phyloP scores from a whole-genome alignment of 2,329 filamentous ascomycete species.

The Sporothrix luriei region DNA sequence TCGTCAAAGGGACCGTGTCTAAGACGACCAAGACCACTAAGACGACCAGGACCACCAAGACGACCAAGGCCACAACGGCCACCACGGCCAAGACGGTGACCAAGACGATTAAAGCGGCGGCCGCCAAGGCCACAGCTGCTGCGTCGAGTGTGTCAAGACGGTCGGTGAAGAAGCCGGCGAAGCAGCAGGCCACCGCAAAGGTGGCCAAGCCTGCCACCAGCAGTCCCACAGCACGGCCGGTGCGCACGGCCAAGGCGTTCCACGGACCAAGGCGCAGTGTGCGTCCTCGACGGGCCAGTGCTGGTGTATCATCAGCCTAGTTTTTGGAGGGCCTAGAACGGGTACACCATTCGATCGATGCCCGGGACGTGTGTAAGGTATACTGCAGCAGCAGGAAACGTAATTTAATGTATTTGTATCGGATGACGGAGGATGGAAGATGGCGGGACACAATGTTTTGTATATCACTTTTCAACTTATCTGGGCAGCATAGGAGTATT shows the following conservation, averaged over 20 bases:
- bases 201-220: not conserved
- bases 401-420: constrained; percentile 18
- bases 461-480: not conserved
- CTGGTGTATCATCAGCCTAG: not conserved
- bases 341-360: not conserved
- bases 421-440: not conserved
- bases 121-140: not conserved
- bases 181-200: no score
- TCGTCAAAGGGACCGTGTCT: constrained; percentile 16
- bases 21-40: not conserved
- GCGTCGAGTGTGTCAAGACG: not conserved
- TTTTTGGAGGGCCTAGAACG: not conserved
- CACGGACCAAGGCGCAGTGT: constrained; percentile 28
- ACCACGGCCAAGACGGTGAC: not conserved
- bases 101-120: not conserved
- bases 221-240: not conserved
- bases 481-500: constrained; percentile 13
- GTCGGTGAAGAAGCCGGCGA: no score
- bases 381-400: no score
- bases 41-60: constrained; percentile 21
- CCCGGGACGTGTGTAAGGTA: not conserved
- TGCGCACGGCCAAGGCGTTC: constrained; percentile 26
- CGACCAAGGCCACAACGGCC: constrained; percentile 1
- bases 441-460: not conserved
- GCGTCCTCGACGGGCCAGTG: constrained; percentile 20